Evolutionary conservation across 352 stramenopile genomes (phyloP), one percentile per base, ranked within the genome.

Genomic region (Salisapilia sapeloensis): DNA sequence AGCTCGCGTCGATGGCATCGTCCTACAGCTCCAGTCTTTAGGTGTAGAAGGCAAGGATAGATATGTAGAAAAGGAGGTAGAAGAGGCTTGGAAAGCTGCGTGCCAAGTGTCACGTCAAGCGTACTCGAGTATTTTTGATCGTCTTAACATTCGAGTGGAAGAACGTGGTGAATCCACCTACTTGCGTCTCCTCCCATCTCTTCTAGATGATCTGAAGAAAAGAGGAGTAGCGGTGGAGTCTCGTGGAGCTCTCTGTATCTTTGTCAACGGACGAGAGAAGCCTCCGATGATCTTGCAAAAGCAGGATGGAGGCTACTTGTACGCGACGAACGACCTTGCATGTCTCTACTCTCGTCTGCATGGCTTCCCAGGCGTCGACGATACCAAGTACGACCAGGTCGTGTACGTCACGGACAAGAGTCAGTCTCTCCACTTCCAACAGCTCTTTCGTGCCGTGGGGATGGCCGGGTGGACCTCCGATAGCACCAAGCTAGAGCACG

Each of bases 271-370:
- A 0, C 53, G 41, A 0, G 54, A 82, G 31, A 83, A 83, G 18
- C 56, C 70, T 10, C 70, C 75, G 0, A 84, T 90, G 65, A 40
- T 90, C n/a, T 57, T 90, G 22, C 65, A 69, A 24, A 90, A 86
- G 46, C 46, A 72, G 20, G 75, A 90, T 37, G 70, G 75, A 10
- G 70, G 69, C 0, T 89, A 69, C 38, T 23, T 89, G 30, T 89
- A 89, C 38, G 70, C 75, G 12, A 86, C 67, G 13, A 59, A 79
- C 24, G 75, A 90, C 35, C 40, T 86, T 5, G 51, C 70, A 17
- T 79, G 66, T 22, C 40, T 90, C 13, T 46, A 78, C 36, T 83
- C 62, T 9, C 70, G 74, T 16, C 77, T 90, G 33, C 59, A 75
- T 29, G 69, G 69, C 9, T 71, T 80, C 29, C 51, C 61, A 2